phyloP scores from a whole-genome alignment of 169 alveolate genomes.

The Plasmodium sp. region DNA sequence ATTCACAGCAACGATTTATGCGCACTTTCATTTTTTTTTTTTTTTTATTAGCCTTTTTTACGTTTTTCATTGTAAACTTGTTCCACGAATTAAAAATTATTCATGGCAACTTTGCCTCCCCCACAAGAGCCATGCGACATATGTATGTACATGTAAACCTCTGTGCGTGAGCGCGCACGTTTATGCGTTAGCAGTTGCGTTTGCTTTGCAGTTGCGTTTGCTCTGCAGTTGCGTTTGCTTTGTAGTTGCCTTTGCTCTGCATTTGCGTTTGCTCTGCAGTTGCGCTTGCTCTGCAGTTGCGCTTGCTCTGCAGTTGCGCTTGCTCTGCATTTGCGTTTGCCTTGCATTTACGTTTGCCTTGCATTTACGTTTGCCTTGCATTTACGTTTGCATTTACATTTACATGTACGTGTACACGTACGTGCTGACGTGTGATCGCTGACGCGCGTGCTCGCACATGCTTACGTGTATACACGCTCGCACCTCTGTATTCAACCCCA shows the following conservation, averaged over 20 bases:
- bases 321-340: no score
- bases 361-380: no score
- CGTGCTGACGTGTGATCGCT: neutral
- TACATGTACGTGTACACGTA: slow-evolving; percentile 3
- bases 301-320: no score
- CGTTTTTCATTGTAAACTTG: neutral
- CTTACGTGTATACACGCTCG: neutral
- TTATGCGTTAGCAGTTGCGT: neutral
- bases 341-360: no score
- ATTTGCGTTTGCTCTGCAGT: no score
- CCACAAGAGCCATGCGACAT: neutral
- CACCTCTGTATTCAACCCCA: neutral
- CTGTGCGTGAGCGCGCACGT: neutral
- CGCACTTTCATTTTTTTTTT: neutral
- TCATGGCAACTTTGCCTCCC: neutral
- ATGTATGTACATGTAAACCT: slow-evolving; percentile 8
- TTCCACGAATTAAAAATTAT: neutral
- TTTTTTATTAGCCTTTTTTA: neutral
- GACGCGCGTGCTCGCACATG: neutral
- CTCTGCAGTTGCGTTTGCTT: no score
- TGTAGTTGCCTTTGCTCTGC: neutral
- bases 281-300: no score
- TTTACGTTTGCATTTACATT: neutral
- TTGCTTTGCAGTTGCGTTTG: neutral
- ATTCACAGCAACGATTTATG: neutral